phyloP scores from a whole-genome alignment of 768 basidiomycete species.

The Hygrocybe coccinea region DNA sequence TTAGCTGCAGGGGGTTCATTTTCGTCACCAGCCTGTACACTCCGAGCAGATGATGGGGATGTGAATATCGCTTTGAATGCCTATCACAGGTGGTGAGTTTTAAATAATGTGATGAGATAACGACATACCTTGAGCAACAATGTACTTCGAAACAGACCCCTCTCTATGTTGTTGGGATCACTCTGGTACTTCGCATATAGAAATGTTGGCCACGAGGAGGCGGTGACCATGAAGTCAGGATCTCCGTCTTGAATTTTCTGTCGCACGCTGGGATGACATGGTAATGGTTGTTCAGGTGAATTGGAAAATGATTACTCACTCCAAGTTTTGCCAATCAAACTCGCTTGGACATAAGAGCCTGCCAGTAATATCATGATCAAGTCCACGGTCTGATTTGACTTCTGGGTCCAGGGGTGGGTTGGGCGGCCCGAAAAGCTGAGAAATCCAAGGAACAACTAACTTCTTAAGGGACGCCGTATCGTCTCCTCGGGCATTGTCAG shows the following conservation, averaged over 20 bases:
- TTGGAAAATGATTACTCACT: too few relatives aligned
- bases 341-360: conserved; percentile 18
- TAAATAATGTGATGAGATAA: neutral
- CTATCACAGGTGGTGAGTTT: too few relatives aligned
- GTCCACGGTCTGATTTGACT: conserved; percentile 2
- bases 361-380: conserved; percentile 18
- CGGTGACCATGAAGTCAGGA: conserved; percentile 14
- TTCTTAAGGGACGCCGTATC: neutral
- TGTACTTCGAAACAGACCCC: conserved; percentile 17
- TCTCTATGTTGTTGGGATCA: conserved; percentile 8
- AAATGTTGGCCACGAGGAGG: conserved; percentile 16
- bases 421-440: neutral
- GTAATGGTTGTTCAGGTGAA: neutral
- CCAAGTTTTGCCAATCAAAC: conserved; percentile 11
- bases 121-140: conserved; percentile 15
- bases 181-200: conserved; percentile 12
- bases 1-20: neutral
- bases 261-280: conserved; percentile 7
- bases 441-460: neutral
- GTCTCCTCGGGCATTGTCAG: neutral
- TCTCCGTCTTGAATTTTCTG: conserved; percentile 12
- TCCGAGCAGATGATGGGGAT: conserved; percentile 13
- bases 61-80: conserved; percentile 17
- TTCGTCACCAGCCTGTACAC: neutral
- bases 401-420: neutral